These are phyloP conservation scores for Bathelium albidoporum DNA, from an alignment of 495 filamentous ascomycete species.

Conservation along the genomic window DNA sequence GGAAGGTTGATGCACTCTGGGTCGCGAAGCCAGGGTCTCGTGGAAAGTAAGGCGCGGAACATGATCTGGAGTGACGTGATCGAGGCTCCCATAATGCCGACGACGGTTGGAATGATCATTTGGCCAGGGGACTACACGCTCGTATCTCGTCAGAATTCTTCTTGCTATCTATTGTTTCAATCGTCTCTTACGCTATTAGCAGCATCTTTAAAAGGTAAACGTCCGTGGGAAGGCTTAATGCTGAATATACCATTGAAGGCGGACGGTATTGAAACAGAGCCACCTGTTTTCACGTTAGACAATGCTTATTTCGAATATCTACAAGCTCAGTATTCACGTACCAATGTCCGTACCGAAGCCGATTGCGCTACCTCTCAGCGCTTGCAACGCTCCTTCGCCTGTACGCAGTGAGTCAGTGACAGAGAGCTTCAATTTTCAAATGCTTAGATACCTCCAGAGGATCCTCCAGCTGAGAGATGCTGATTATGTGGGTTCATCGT, in stretches of 20 bases:
- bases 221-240: slow-evolving; percentile 50
- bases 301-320: neutral
- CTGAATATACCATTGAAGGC: slow-evolving; percentile 55
- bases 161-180: neutral
- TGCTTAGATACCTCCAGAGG: slow-evolving; percentile 41
- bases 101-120: neutral
- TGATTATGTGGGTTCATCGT: slow-evolving; percentile 50
- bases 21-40: slow-evolving; percentile 17
- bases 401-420: neutral
- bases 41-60: neutral
- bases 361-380: slow-evolving; percentile 35
- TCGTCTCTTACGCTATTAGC: neutral
- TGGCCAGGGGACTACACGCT: neutral
- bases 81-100: neutral
- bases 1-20: slow-evolving; percentile 19
- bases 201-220: slow-evolving; percentile 36
- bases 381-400: slow-evolving; percentile 45
- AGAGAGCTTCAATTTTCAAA: neutral
- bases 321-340: neutral
- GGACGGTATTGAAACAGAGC: slow-evolving; percentile 56
- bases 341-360: slow-evolving; percentile 32
- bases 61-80: neutral
- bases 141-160: neutral
- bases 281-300: slow-evolving; percentile 23
- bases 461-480: slow-evolving; percentile 49